Percentiles rank a stretch among this genome's conserved stretches.
Conservation (phyloP, 164 flowering plant genomes). For the Aristolochia fimbriata region DNA sequence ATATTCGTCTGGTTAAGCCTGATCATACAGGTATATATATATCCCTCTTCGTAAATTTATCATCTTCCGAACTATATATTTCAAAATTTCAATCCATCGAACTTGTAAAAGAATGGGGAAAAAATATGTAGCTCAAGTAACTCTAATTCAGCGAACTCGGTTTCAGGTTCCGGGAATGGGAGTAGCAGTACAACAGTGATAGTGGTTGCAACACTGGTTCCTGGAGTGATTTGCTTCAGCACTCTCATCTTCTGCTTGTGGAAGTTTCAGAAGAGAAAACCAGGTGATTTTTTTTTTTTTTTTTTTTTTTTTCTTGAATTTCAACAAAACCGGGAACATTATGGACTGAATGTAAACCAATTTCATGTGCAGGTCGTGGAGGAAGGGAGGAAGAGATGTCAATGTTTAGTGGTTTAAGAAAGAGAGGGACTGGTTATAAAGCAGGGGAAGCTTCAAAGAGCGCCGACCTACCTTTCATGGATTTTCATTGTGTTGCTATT, state of each 20-base stretch:
- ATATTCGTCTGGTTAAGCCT: conserved; percentile 19
- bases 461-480: background rate
- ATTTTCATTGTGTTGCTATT: conserved; percentile 3
- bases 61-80: too few species aligned
- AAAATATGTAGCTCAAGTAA: too few species aligned
- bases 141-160: too few species aligned
- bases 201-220: background rate
- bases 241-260: background rate
- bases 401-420: background rate
- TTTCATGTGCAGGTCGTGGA: background rate
- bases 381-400: background rate
- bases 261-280: background rate
- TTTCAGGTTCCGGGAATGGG: background rate
- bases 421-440: background rate
- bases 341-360: background rate
- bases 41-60: background rate
- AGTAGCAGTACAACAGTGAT: background rate
- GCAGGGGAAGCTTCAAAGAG: background rate
- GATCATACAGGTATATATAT: too few species aligned
- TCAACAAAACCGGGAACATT: too few species aligned
- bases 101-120: too few species aligned
- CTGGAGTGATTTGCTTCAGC: background rate
- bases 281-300: background rate
- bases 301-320: background rate
- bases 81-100: too few species aligned